Evolutionary conservation across 257 asterid genomes (phyloP), one percentile per base, ranked within the genome.

Genomic region (Marsdenia floribunda): DNA sequence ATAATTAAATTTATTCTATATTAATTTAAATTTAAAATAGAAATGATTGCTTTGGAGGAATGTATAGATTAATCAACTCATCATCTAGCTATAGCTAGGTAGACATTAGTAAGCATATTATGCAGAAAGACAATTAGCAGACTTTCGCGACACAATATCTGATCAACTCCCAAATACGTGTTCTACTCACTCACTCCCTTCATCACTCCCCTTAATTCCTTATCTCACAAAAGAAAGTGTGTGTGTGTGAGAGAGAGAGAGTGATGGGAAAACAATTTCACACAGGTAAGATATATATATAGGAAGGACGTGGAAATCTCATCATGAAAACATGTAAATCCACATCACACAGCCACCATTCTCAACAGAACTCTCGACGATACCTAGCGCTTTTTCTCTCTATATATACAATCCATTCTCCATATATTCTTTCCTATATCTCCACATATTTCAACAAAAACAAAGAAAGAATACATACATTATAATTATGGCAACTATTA

Each of bases 221-320:
- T 22, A 19, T 71, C 74, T 60, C 55, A 26, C 49, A 58, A 49
- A 35, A 42, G 7, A 14, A 60, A 44, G 49, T 44, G 49, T 44
- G 49, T 44, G 49, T 44, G 10, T 44, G 49, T 44, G 49, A 68
- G 26, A 49, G 46, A 22, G 64, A 52, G 46, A 24, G 16, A 21
- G 12, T 1, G 22, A 19, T 52, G 15, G 44, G 7, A 49, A 42
- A 60, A n/a, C 12, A 11, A 49, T 46, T 66, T 65, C n/a, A 21
- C 33, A 3, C 33, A 29, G 33, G 33, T 0, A 29, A 29, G 33
- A 0, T 29, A 0, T 29, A 29, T 29, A 21, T 66, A 4, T 29
- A 78, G 55, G 63, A 53, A 22, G 40, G 82, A 79, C 87, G 78
- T 83, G 87, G 82, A 80, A 60, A 71, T 75, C 68, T 77, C 73